Percentiles rank a stretch among this genome's conserved stretches.
phyloP scores from a whole-genome alignment of 2,329 filamentous ascomycete genomes.

The Aspergillus sp. region DNA sequence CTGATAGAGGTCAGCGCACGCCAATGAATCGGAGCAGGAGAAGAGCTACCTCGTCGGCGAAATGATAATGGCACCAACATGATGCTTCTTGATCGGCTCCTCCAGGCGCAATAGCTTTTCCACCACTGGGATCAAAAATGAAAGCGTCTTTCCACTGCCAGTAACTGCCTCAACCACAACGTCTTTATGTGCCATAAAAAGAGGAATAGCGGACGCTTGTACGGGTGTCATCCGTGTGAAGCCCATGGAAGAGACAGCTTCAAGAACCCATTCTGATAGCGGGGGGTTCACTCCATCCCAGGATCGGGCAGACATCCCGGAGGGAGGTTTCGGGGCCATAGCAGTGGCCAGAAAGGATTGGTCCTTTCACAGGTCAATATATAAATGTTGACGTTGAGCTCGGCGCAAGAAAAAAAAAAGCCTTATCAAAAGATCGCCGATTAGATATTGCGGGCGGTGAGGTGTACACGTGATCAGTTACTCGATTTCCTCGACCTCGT shows the following conservation, averaged over 20 bases:
- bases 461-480: constrained; percentile 8
- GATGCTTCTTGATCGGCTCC: constrained; percentile 79
- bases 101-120: constrained; percentile 74
- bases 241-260: constrained; percentile 76
- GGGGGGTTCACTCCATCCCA: constrained; percentile 66
- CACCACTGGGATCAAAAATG: constrained; percentile 76
- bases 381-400: constrained; percentile 6
- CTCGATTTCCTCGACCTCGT: not conserved
- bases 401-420: constrained; percentile 15
- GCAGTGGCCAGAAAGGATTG: constrained; percentile 1
- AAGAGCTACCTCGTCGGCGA: constrained; percentile 62
- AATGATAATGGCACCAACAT: constrained; percentile 84
- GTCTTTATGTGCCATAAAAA: constrained; percentile 85
- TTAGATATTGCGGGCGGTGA: constrained; percentile 28
- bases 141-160: constrained; percentile 81
- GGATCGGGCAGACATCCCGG: constrained; percentile 41
- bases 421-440: constrained; percentile 21
- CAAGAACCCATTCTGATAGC: constrained; percentile 75
- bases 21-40: not conserved
- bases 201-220: constrained; percentile 83
- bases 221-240: constrained; percentile 87
- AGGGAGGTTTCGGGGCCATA: constrained; percentile 40
- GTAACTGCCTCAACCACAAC: constrained; percentile 91
- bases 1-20: constrained; percentile 35
- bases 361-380: not conserved